Evolutionary conservation across 305 asterid species (phyloP).

Genomic region (Solanum hybrid): DNA sequence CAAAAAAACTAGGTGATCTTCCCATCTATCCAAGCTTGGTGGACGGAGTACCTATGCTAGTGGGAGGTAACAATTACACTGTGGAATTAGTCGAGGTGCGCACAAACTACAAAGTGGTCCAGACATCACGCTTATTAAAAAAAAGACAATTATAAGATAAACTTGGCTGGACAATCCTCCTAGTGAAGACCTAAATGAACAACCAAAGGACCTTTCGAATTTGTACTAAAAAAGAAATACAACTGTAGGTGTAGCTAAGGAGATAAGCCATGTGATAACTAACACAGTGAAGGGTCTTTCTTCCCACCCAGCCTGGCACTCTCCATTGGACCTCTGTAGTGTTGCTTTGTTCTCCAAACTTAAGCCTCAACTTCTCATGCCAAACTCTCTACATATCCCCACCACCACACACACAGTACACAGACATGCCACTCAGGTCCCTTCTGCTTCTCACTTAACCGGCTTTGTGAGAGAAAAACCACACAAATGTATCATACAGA

Average conservation of each 20-base stretch:
- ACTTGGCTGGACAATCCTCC: not conserved
- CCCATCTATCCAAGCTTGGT: not conserved
- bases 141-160: not conserved
- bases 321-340: not conserved
- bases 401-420: not conserved
- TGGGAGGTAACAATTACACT: not conserved
- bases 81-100: not conserved
- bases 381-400: not conserved
- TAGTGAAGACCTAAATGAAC: not conserved
- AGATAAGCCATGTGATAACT: not conserved
- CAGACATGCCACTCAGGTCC: not conserved
- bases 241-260: not conserved
- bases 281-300: not conserved
- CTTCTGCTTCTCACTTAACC: not conserved
- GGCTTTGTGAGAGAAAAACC: not conserved
- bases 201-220: not conserved
- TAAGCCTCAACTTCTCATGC: not conserved
- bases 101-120: not conserved
- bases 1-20: not conserved
- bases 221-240: not conserved
- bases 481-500: not conserved
- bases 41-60: not conserved
- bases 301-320: not conserved
- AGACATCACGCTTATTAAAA: not conserved
- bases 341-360: not conserved